Conservation (phyloP, 768 basidiomycete genomes). For the Cubamyces sp. region DNA sequence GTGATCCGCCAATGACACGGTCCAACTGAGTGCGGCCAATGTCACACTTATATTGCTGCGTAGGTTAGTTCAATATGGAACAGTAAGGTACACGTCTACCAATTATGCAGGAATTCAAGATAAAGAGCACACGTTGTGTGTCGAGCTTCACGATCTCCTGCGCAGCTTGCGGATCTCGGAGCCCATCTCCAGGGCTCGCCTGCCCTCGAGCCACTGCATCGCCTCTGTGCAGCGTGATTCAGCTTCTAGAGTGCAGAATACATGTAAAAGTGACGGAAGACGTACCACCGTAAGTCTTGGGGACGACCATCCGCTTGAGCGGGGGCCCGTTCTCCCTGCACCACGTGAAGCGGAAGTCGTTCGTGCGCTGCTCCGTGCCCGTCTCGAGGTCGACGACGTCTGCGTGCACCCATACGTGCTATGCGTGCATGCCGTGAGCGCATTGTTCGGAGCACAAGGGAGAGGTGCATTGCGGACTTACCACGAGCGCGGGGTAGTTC, state of each 20-base stretch:
- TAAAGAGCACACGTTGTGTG: neutral
- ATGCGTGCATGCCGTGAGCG: neutral
- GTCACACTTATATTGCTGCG: too few species aligned
- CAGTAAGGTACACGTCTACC: neutral
- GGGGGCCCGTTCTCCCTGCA: conserved; percentile 46
- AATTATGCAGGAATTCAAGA: neutral
- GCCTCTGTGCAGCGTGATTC: conserved; percentile 55
- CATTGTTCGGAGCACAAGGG: neutral
- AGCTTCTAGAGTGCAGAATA: conserved; percentile 29
- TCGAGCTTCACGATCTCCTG: conserved; percentile 10
- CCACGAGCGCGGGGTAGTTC: conserved; percentile 59
- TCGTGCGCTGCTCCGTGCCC: conserved; percentile 66
- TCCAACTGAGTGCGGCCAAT: too few species aligned
- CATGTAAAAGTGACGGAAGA: conserved; percentile 16
- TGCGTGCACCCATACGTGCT: conserved; percentile 76
- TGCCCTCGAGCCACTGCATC: conserved; percentile 85
- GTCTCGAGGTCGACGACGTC: conserved; percentile 72
- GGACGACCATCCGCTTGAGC: conserved; percentile 55
- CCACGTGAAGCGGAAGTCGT: conserved; percentile 81
- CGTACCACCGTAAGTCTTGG: conserved; percentile 71
- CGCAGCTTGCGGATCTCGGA: conserved; percentile 57
- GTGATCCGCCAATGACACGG: too few species aligned
- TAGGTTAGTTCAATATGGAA: neutral
- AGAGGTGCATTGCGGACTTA: conserved; percentile 41
- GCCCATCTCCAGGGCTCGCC: conserved; percentile 70